Evolutionary conservation across 1,284 basidiomycete genomes (phyloP).

Genomic region (Sporisorium scitamineum): DNA sequence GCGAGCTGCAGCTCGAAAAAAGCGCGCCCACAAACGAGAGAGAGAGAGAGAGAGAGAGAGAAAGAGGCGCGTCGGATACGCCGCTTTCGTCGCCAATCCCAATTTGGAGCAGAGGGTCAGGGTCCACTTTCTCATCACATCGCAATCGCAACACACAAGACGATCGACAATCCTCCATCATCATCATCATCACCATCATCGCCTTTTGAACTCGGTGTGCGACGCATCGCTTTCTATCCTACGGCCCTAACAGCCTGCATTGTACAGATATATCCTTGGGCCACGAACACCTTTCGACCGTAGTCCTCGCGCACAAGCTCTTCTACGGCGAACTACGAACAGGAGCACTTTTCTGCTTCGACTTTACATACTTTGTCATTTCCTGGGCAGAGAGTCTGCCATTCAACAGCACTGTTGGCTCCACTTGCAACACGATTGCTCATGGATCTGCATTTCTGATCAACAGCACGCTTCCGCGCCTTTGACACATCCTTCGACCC

Average conservation of each 20-base stretch:
- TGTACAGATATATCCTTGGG: constrained; percentile 1
- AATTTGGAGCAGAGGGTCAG: constrained; percentile 7
- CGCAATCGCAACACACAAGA: constrained; percentile 10
- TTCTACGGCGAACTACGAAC: background rate
- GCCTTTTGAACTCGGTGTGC: too few species aligned
- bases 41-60: too few species aligned
- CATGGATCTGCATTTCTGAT: constrained; percentile 20
- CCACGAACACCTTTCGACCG: background rate
- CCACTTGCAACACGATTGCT: background rate
- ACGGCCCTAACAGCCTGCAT: background rate
- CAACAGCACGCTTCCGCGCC: constrained; percentile 15
- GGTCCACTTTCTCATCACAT: constrained; percentile 39
- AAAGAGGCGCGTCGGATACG: constrained; percentile 5
- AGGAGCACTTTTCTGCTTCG: background rate
- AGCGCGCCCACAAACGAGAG: background rate
- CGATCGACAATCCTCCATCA: constrained; percentile 3
- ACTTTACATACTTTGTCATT: background rate
- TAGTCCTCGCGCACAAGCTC: background rate
- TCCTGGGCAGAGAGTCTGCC: background rate
- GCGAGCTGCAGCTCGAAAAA: background rate
- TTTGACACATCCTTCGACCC: background rate
- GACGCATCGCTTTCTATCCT: background rate
- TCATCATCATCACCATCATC: background rate
- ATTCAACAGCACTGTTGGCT: background rate
- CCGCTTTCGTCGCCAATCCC: constrained; percentile 30